Conservation (phyloP, 75 land plant species). For the Pseudotsuga menziesii region DNA sequence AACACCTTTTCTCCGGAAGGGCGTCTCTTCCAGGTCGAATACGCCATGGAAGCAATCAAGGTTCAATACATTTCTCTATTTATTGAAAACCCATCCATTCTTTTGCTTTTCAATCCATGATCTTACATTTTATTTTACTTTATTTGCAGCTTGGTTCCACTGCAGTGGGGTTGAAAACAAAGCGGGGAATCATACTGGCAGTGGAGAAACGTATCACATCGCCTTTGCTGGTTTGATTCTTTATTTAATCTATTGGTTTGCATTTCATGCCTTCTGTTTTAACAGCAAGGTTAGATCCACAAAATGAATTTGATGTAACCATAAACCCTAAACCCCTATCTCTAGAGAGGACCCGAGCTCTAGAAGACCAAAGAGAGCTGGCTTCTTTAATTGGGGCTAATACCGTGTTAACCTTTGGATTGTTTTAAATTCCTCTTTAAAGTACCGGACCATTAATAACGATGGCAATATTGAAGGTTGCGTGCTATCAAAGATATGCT, state of each 20-base stretch:
- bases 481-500: too few species aligned
- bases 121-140: background rate
- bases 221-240: conserved; percentile 58
- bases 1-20: conserved; percentile 96
- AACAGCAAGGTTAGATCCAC: background rate
- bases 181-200: conserved; percentile 88
- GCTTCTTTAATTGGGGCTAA: too few species aligned
- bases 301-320: background rate
- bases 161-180: conserved; percentile 91
- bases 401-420: too few species aligned
- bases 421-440: too few species aligned
- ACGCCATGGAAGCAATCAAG: conserved; percentile 97
- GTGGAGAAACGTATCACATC: conserved; percentile 97
- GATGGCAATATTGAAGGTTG: too few species aligned
- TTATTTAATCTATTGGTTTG: too few species aligned
- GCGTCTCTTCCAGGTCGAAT: conserved; percentile 84
- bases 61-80: conserved; percentile 16
- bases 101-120: background rate
- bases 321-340: background rate
- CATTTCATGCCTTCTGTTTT: too few species aligned
- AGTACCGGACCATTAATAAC: too few species aligned
- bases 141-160: conserved; percentile 84
- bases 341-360: background rate
- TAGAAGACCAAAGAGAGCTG: too few species aligned
- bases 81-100: background rate